Conservation (phyloP, 805 yeast genomes). For the Cyberlindnera saturnus region DNA sequence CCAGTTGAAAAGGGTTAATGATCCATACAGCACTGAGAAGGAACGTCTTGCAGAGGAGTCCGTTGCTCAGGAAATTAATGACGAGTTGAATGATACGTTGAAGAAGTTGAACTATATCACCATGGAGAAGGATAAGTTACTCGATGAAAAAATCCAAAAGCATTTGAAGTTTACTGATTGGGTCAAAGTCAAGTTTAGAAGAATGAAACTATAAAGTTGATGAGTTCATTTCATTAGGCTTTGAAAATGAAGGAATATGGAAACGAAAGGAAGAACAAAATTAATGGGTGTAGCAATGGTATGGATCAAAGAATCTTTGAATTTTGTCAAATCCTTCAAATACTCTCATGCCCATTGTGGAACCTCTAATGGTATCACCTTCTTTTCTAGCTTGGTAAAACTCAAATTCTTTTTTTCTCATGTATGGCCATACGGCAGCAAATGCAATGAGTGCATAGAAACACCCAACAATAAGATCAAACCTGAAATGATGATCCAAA, state of each 20-base stretch:
- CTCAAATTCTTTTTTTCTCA: constrained; percentile 28
- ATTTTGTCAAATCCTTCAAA: constrained; percentile 39
- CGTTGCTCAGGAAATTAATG: not conserved
- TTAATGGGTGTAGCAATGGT: constrained; percentile 8
- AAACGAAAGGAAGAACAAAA: not conserved
- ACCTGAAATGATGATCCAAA: constrained; percentile 65
- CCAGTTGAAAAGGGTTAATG: not conserved
- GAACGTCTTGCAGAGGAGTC: not conserved
- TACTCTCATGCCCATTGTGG: constrained; percentile 62
- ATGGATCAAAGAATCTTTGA: constrained; percentile 51
- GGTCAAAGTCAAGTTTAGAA: not conserved
- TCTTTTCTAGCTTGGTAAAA: constrained; percentile 28
- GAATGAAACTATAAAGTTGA: not conserved
- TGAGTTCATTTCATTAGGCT: not conserved
- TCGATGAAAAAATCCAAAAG: not conserved
- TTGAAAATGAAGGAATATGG: not conserved
- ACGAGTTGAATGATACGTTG: not conserved
- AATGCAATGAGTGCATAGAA: constrained; percentile 43
- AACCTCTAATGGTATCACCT: constrained; percentile 35
- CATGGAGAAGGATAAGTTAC: not conserved
- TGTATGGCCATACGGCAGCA: constrained; percentile 32
- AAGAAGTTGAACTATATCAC: not conserved
- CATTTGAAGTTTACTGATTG: not conserved
- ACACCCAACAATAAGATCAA: constrained; percentile 54
- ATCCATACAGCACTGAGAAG: not conserved